A percentile compares a stretch with the other conserved stretches of the same genome.
phyloP scores from a whole-genome alignment of 176 grass and related monocot species.

The Alopecurus myosuroides region DNA sequence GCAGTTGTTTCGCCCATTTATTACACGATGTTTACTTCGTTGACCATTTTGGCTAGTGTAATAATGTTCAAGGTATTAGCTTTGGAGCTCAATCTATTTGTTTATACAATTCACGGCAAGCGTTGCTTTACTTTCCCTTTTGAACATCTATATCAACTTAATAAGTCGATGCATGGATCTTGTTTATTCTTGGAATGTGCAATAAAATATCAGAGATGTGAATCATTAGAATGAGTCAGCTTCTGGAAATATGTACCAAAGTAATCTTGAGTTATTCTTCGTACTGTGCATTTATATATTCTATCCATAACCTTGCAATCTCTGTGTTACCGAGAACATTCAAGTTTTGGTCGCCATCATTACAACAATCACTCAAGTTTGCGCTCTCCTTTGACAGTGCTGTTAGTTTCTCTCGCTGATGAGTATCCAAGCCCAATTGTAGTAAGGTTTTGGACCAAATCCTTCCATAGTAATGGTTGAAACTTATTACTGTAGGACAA shows the following conservation, averaged over 20 bases:
- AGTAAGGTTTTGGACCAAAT: neutral
- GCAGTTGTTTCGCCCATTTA: slow-evolving; percentile 82
- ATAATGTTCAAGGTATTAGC: slow-evolving; percentile 80
- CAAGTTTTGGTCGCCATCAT: neutral
- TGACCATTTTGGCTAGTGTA: slow-evolving; percentile 81
- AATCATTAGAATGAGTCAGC: slow-evolving; percentile 7
- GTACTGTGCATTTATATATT: neutral
- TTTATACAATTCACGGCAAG: slow-evolving; percentile 18
- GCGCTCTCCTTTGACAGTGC: neutral
- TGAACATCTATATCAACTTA: neutral
- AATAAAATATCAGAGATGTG: neutral
- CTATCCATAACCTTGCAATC: neutral
- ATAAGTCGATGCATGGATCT: neutral
- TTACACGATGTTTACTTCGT: slow-evolving; percentile 80
- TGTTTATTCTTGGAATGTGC: slow-evolving; percentile 5
- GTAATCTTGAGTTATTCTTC: neutral
- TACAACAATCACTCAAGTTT: neutral
- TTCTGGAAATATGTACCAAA: neutral
- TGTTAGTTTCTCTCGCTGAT: neutral
- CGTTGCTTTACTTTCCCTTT: neutral
- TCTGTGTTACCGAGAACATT: neutral
- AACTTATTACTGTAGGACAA: neutral
- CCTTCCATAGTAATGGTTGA: neutral
- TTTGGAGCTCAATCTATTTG: slow-evolving; percentile 17
- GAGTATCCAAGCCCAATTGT: neutral